These are phyloP conservation scores for Planoprotostelium fungivorum DNA, from an alignment of 78 protist genomes.

Conservation along the genomic window DNA sequence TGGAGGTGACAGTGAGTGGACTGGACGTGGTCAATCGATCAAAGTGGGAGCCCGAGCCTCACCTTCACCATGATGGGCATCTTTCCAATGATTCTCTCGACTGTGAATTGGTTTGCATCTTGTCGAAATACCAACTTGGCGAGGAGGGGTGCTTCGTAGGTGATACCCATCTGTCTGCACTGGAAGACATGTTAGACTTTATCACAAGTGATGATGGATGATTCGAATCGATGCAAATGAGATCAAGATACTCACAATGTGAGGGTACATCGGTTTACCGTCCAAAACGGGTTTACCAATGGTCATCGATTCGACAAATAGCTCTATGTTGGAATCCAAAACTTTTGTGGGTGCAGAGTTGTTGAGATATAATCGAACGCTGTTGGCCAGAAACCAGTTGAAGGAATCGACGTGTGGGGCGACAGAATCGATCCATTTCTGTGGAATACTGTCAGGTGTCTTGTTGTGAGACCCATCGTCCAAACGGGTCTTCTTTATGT, in stretches of 20 bases:
- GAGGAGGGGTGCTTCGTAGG: background rate
- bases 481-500: background rate
- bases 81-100: constrained; percentile 18
- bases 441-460: background rate
- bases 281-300: constrained; percentile 5
- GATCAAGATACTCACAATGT: background rate
- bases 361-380: constrained; percentile 5
- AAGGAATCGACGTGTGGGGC: constrained; percentile 57
- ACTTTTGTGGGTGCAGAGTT: constrained; percentile 17
- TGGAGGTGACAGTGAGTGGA: constrained; percentile 15
- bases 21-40: background rate
- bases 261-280: background rate
- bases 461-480: background rate
- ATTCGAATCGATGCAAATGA: constrained; percentile 19
- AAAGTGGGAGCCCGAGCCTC: background rate
- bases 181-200: no score
- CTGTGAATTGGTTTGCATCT: background rate
- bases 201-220: no score
- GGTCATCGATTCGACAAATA: background rate
- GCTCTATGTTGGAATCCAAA: background rate
- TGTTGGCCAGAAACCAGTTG: constrained; percentile 40
- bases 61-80: constrained; percentile 38
- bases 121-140: background rate
- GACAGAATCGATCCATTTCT: constrained; percentile 11
- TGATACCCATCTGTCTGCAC: background rate